Base-by-base conservation (phyloP, 176 grass and related monocot species). In the Aegilops umbellulata region DNA sequence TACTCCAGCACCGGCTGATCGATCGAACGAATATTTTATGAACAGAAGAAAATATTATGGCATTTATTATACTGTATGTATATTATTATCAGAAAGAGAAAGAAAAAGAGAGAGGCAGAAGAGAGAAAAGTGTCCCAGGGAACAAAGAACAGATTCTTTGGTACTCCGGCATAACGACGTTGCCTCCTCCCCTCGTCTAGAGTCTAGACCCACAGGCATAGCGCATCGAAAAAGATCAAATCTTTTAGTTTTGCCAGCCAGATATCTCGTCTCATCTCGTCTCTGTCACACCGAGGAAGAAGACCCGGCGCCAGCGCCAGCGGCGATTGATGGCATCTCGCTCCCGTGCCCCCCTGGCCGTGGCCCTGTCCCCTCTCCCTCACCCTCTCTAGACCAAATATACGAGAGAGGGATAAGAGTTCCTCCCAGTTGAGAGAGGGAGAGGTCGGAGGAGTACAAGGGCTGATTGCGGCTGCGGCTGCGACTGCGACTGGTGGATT, bases 271-370 rank as follows among this genome's bases (percentile, higher is more conserved):
- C 53, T 55, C 51, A 8, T 57, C 53, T 55, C 49, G 49, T 74
- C 41, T 19, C 72, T 75, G 72, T 75, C 83, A 84, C 73, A 49
- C 25, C 38, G 34, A 55, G 60, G 60, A 85, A 24, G 60, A 57
- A 55, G 30, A 75, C 42, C 41, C 73, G 31, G 22, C 58, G 53
- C 46, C 73, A 53, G 22, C 58, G 53, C 46, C 73, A 53, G 42
- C 42, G 72, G 42, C 72, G 72, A 75, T 75, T 75, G 42, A 81
- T 66, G 60, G 69, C 79, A 66, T 76, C 86, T 81, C 78, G 41
- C 78, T 27, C 74, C 77, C 57, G 47, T 69, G 29, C 34, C 19
- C 20, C 57, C 62, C 53, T 57, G 53, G 53, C 53, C 24, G 23
- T 75, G 42, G 41, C 72, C 72, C 16, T 57, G 55, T 65, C 10